phyloP scores from a whole-genome alignment of 1,139 yeast genomes.

The Saccharomycopsis phalli region DNA sequence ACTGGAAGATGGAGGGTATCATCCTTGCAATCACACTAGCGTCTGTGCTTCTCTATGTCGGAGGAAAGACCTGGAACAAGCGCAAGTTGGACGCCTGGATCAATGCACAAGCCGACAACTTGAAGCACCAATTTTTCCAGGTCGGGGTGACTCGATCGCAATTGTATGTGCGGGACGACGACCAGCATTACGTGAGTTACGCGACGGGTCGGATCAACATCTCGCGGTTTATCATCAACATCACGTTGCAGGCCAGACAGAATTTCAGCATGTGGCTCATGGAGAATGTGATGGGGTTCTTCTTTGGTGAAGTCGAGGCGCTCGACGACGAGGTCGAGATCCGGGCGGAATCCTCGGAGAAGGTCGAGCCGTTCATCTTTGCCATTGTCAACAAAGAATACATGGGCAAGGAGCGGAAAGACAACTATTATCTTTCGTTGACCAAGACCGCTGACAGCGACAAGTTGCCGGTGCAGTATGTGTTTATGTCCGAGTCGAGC shows the following conservation, averaged over 20 bases:
- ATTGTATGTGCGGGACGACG: constrained; percentile 55
- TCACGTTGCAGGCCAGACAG: constrained; percentile 72
- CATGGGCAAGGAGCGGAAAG: constrained; percentile 70
- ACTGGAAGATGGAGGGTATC: constrained; percentile 68
- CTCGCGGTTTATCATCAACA: constrained; percentile 49
- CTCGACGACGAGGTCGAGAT: constrained; percentile 60
- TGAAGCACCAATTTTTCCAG: constrained; percentile 65
- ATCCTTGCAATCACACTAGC: constrained; percentile 43
- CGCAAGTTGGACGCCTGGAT: constrained; percentile 46
- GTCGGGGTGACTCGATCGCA: constrained; percentile 54
- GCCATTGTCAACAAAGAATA: constrained; percentile 79
- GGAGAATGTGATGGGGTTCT: constrained; percentile 48
- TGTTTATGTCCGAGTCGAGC: constrained; percentile 81
- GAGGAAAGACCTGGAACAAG: constrained; percentile 55
- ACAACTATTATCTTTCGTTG: constrained; percentile 73
- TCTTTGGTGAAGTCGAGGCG: constrained; percentile 31
- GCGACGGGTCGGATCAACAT: constrained; percentile 86
- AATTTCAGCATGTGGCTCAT: constrained; percentile 57
- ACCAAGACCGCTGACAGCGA: constrained; percentile 74
- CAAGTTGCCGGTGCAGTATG: constrained; percentile 62
- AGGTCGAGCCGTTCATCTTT: constrained; percentile 55
- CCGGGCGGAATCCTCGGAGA: constrained; percentile 48
- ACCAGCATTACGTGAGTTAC: constrained; percentile 65
- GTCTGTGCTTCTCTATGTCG: constrained; percentile 37
- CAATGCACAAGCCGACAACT: constrained; percentile 36